These are phyloP conservation scores for Verbena officinalis DNA, from an alignment of 257 asterid species.

Conservation along the genomic window DNA sequence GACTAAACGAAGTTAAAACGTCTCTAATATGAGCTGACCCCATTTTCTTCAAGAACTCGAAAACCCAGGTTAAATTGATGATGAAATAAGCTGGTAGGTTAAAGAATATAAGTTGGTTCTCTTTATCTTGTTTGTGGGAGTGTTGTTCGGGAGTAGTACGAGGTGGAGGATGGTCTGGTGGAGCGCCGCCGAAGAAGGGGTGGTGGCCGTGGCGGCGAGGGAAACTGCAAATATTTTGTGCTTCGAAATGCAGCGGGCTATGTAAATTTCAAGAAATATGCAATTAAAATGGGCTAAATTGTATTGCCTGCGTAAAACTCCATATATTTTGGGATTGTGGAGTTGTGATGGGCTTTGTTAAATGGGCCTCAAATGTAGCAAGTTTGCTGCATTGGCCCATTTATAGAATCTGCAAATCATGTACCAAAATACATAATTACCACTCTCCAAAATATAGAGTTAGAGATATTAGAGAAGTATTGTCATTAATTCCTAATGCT, in stretches of 20 bases:
- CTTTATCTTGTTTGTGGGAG: background rate
- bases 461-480: too few species aligned
- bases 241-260: slow-evolving; percentile 1
- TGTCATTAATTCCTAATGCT: too few species aligned
- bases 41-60: slow-evolving; percentile 40
- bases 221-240: slow-evolving; percentile 21
- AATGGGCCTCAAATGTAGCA: background rate
- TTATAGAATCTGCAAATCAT: too few species aligned
- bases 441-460: too few species aligned
- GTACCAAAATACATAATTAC: too few species aligned
- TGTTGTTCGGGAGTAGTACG: background rate
- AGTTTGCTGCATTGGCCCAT: background rate
- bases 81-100: background rate
- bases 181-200: slow-evolving; percentile 35
- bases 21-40: slow-evolving; percentile 68
- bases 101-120: background rate
- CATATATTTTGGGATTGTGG: too few species aligned
- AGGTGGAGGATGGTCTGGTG: background rate
- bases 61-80: background rate
- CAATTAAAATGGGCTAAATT: slow-evolving; percentile 23
- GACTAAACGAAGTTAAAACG: slow-evolving; percentile 71
- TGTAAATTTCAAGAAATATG: slow-evolving; percentile 7
- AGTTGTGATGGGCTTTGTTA: background rate
- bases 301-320: too few species aligned
- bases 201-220: slow-evolving; percentile 40